Evolutionary conservation across 192 early-diverging fungal genomes (phyloP).

Genomic region (Powellomyces hirtus): DNA sequence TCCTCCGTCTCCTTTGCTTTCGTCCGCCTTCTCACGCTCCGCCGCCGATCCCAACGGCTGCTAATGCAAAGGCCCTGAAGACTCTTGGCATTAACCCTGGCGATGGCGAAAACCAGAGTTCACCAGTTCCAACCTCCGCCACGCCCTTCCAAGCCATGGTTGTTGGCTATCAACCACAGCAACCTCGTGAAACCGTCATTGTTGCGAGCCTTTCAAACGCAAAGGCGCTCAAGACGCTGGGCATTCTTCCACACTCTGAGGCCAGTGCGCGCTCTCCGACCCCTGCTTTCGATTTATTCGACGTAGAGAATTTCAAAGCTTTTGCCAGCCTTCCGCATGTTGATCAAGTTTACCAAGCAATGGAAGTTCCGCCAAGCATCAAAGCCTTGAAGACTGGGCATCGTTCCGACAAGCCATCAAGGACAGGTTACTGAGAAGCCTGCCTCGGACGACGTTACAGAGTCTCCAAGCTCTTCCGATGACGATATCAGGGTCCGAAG

Average conservation of each 20-base stretch:
- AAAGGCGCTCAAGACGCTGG: not conserved
- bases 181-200: not conserved
- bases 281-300: no score
- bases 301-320: no score
- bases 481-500: no score
- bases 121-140: not conserved
- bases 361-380: no score
- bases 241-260: not conserved
- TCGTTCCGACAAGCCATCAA: no score
- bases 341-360: no score
- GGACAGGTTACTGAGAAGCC: no score
- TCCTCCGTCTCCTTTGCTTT: not conserved
- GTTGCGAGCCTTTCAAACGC: not conserved
- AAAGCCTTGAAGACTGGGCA: no score
- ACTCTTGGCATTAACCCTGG: not conserved
- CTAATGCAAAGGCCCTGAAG: conserved; percentile 6
- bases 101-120: not conserved
- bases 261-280: not conserved
- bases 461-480: no score
- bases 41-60: not conserved
- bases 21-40: not conserved
- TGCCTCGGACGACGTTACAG: no score
- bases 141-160: not conserved
- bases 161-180: not conserved
- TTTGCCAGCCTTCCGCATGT: no score